Percentiles rank a stretch among this genome's conserved stretches.
phyloP scores from a whole-genome alignment of 257 asterid species.

The Striga asiatica region DNA sequence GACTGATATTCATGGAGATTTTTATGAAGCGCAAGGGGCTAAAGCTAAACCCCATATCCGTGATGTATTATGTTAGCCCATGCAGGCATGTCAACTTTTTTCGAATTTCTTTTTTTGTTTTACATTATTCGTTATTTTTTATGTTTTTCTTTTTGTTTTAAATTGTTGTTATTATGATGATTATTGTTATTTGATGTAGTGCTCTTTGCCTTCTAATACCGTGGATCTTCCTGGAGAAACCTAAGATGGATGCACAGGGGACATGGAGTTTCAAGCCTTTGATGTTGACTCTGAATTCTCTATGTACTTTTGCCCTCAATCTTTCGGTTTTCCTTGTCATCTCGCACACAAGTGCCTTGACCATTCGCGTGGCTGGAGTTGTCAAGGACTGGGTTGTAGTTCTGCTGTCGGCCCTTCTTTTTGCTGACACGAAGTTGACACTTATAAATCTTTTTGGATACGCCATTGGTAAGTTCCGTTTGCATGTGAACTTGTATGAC shows the following conservation, averaged over 20 bases:
- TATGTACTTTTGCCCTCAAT: slow-evolving; percentile 91
- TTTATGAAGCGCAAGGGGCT: slow-evolving; percentile 88
- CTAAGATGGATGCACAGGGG: slow-evolving; percentile 72
- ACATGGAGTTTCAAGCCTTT: slow-evolving; percentile 71
- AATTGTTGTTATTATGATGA: no score
- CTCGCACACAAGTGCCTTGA: slow-evolving; percentile 92
- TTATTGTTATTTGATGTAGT: no score
- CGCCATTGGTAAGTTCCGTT: slow-evolving; percentile 59
- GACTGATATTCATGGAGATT: slow-evolving; percentile 92
- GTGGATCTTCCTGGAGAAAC: slow-evolving; percentile 87
- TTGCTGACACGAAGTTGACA: slow-evolving; percentile 83
- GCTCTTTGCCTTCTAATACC: slow-evolving; percentile 92
- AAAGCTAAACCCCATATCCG: slow-evolving; percentile 78
- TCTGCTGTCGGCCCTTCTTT: slow-evolving; percentile 77
- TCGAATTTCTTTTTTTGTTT: no score
- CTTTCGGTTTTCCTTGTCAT: slow-evolving; percentile 96
- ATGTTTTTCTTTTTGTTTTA: no score
- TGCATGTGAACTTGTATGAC: neutral
- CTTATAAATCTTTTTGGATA: slow-evolving; percentile 81
- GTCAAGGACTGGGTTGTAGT: slow-evolving; percentile 99
- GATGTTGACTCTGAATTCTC: slow-evolving; percentile 49
- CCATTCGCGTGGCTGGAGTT: slow-evolving; percentile 98
- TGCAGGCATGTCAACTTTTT: slow-evolving; percentile 99
- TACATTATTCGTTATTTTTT: no score
- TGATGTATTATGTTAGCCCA: slow-evolving; percentile 98